phyloP scores from a whole-genome alignment of 164 flowering plant species.

The Nelumbo lutea region DNA sequence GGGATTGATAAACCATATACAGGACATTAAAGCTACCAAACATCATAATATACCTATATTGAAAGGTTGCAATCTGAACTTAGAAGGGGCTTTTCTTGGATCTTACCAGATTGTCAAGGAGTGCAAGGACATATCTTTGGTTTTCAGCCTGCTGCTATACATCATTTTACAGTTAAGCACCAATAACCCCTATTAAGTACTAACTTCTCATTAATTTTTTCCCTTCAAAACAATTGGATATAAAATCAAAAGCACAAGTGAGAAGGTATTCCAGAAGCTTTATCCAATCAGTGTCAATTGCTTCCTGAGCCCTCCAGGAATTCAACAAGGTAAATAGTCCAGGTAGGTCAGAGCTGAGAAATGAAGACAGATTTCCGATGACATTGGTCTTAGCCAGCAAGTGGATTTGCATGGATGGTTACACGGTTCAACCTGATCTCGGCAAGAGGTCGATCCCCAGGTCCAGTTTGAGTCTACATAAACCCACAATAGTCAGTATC shows the following conservation, averaged over 20 bases:
- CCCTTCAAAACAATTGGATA: background rate
- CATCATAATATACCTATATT: too few relatives aligned
- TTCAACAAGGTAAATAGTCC: background rate
- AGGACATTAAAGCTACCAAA: too few relatives aligned
- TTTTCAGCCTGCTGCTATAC: too few relatives aligned
- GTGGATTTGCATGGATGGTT: conserved; percentile 95
- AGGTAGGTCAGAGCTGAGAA: background rate
- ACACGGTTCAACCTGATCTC: conserved; percentile 87
- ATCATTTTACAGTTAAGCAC: too few relatives aligned
- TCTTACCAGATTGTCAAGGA: too few relatives aligned
- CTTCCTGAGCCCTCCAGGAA: background rate
- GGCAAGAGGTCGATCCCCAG: conserved; percentile 56
- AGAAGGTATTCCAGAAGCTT: background rate
- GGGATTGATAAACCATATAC: background rate
- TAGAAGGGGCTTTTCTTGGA: too few relatives aligned
- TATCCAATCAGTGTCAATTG: background rate
- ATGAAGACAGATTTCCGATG: background rate
- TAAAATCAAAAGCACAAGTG: background rate
- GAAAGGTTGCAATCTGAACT: too few relatives aligned
- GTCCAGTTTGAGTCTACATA: conserved; percentile 51
- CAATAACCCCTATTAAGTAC: too few relatives aligned
- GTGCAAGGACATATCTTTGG: too few relatives aligned
- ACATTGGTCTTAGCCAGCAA: conserved; percentile 52
- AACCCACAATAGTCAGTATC: background rate
- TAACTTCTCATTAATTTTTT: too few relatives aligned